These are phyloP conservation scores for Tephrocybe rancida DNA, from an alignment of 768 basidiomycete genomes.

Conservation along the genomic window DNA sequence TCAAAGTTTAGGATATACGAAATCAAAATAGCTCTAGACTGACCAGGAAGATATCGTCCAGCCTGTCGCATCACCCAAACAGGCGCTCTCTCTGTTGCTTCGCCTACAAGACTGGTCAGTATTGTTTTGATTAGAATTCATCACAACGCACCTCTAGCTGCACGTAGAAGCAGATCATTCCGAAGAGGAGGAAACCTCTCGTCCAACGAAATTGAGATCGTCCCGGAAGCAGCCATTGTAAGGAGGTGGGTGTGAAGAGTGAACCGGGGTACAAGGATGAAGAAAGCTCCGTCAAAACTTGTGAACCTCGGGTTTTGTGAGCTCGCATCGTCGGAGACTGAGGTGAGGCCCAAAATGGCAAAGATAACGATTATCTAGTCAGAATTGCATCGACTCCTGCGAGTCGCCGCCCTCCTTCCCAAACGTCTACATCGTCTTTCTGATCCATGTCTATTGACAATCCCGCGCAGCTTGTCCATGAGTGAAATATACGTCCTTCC, in stretches of 20 bases:
- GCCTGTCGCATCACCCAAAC: constrained; percentile 99
- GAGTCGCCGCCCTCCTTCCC: not conserved
- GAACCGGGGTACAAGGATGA: too few species aligned
- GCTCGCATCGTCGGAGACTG: too few species aligned
- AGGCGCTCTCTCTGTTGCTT: constrained; percentile 89
- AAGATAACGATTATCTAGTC: constrained; percentile 16
- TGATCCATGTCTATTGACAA: constrained; percentile 49
- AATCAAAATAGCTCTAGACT: constrained; percentile 20
- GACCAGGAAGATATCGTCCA: constrained; percentile 92
- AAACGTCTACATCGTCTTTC: not conserved
- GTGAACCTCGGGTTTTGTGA: too few species aligned
- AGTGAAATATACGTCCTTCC: constrained; percentile 38
- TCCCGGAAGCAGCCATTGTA: too few species aligned
- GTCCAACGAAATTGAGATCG: constrained; percentile 30
- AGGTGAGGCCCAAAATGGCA: not conserved
- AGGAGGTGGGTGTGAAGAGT: too few species aligned
- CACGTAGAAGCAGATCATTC: constrained; percentile 89
- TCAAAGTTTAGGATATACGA: not conserved
- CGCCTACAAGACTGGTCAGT: constrained; percentile 45
- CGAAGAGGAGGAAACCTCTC: constrained; percentile 68
- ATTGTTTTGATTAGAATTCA: not conserved
- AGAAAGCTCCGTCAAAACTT: too few species aligned
- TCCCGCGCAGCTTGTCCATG: constrained; percentile 65
- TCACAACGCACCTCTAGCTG: constrained; percentile 68
- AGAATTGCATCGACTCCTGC: too few species aligned